Evolutionary conservation across 2,329 filamentous ascomycete genomes (phyloP).

Genomic region (Colletotrichum sp.): DNA sequence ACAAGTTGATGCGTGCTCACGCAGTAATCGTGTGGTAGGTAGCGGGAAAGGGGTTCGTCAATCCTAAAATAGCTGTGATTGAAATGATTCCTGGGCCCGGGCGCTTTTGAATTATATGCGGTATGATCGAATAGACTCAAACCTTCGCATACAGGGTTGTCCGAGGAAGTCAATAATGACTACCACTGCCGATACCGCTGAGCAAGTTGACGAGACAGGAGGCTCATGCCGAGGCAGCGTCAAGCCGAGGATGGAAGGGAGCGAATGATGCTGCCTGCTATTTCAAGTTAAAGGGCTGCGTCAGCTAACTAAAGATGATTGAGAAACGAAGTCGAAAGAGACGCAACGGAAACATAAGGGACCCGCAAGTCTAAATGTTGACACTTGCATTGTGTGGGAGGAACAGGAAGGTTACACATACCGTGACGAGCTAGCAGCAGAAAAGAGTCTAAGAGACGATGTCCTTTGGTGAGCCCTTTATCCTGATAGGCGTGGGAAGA

Average conservation of each 20-base stretch:
- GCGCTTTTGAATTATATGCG: neutral
- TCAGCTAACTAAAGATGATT: neutral
- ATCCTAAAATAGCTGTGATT: neutral
- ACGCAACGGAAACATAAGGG: neutral
- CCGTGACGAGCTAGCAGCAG: neutral
- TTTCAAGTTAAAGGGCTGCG: neutral
- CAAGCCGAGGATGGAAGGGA: neutral
- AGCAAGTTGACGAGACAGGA: neutral
- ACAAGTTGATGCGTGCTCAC: neutral
- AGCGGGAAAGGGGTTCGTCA: neutral
- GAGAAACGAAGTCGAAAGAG: neutral
- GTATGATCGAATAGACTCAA: neutral
- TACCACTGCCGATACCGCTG: neutral
- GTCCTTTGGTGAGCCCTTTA: neutral
- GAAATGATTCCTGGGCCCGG: neutral
- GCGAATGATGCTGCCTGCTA: neutral
- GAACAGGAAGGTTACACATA: slow-evolving; percentile 8
- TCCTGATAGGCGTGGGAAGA: slow-evolving; percentile 16
- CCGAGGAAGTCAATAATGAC: neutral
- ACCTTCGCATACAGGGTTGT: neutral
- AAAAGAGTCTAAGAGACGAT: neutral
- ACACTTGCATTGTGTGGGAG: neutral
- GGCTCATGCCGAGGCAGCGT: neutral
- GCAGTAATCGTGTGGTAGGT: neutral
- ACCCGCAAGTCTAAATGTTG: slow-evolving; percentile 10